Base-by-base conservation (phyloP, 208 protist species). In the Leishmania mexicana region DNA sequence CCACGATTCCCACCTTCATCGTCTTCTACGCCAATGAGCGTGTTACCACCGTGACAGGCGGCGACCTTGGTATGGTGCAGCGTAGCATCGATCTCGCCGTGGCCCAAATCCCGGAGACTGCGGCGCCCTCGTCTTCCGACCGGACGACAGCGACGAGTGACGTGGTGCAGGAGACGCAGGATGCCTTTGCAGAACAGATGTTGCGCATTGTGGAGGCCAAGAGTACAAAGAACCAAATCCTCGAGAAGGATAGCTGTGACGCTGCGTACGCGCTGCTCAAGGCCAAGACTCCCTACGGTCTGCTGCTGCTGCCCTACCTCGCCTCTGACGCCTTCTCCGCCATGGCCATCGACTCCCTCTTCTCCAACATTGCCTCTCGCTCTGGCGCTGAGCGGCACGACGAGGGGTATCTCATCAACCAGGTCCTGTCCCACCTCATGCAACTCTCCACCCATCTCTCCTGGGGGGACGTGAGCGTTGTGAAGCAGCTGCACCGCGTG, bases 1-100 rank as follows among this genome's bases (percentile, higher is more conserved):
- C 74, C 11, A 88, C 90, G 11, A 87, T 98, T 40, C 96, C 96
- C 0, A 96, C 90, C 15, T 97, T 98, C 84, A 84, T 97, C 24
- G 84, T 98, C n/a, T 94, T 90, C 73, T 51, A 85, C 81, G 83
- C 74, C 10, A 89, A 89, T 31, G 85, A 94, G 79, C 83, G 84
- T 31, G 64, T 94, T 1, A 78, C 81, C 10, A 90, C 84, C 2
- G 82, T 94, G 11, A 67, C 67, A 4, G 93, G 92, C 28, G 89
- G 77, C 54, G 78, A 95, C n/a, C 71, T 96, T 0, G 90, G 77
- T n/a, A 73, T 67, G 1, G 86, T 97, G 76, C 86, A 94, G 85
- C 86, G 88, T 31, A 85, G 81, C 58, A 87, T 94, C 68, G 91
- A 94, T 47, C 73, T 93, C 2, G 83, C 83, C 24, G 6, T 90